These are phyloP conservation scores for Mycena galopus DNA, from an alignment of 768 basidiomycete genomes.

Conservation along the genomic window DNA sequence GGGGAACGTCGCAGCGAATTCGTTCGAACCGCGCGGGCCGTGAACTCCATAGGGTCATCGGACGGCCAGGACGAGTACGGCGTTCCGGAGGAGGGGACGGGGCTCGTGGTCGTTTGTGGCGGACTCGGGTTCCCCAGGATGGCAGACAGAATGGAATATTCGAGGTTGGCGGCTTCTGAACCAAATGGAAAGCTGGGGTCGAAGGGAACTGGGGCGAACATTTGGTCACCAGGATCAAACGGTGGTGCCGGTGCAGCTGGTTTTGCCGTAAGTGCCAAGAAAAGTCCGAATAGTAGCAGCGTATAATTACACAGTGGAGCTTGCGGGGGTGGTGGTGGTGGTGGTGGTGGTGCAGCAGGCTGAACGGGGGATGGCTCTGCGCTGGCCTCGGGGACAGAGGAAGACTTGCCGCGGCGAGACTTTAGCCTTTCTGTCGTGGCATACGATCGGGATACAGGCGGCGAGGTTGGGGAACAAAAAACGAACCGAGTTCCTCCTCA, in stretches of 20 bases:
- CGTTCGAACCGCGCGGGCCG: constrained; percentile 25
- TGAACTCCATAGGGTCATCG: constrained; percentile 43
- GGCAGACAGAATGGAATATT: constrained; percentile 94
- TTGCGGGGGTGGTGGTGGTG: constrained; percentile 53
- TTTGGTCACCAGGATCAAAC: constrained; percentile 67
- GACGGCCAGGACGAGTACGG: constrained; percentile 60
- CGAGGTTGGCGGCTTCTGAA: constrained; percentile 92
- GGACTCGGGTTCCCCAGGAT: constrained; percentile 88
- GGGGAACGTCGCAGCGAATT: constrained; percentile 24
- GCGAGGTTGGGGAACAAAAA: constrained; percentile 44
- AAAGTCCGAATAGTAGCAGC: neutral
- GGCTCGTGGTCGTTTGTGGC: constrained; percentile 53
- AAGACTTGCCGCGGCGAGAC: constrained; percentile 53
- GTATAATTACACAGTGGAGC: constrained; percentile 43
- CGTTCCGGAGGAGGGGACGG: constrained; percentile 58
- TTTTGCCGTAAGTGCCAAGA: constrained; percentile 31
- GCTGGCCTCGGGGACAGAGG: constrained; percentile 54
- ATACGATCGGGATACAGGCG: constrained; percentile 51
- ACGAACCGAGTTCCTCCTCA: constrained; percentile 90
- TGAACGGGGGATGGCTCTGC: constrained; percentile 43
- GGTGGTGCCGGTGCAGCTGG: constrained; percentile 40
- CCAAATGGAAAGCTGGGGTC: constrained; percentile 79
- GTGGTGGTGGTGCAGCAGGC: constrained; percentile 44
- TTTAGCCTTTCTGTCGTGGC: constrained; percentile 62
- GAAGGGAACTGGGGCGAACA: constrained; percentile 69